phyloP scores from a whole-genome alignment of 305 asterid genomes.

The Ilex paraguariensis region DNA sequence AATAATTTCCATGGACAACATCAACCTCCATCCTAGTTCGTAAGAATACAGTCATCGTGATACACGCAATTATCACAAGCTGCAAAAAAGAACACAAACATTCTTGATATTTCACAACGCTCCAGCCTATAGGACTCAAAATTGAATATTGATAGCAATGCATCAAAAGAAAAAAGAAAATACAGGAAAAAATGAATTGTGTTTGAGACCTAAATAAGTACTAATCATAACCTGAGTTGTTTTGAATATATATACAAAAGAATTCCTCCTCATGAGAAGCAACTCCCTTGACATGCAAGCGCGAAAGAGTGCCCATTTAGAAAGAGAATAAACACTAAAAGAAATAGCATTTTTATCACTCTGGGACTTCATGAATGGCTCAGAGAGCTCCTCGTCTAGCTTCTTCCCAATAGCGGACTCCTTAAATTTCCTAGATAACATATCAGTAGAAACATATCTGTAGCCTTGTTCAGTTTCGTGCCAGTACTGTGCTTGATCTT shows the following conservation, averaged over 20 bases:
- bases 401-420: slow-evolving; percentile 41
- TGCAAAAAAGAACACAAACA: slow-evolving; percentile 24
- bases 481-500: slow-evolving; percentile 87
- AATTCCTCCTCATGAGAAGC: slow-evolving; percentile 72
- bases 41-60: slow-evolving; percentile 65
- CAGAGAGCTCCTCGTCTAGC: slow-evolving; percentile 37
- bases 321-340: slow-evolving; percentile 45
- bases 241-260: slow-evolving; percentile 55
- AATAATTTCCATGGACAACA: slow-evolving; percentile 49
- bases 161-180: too few relatives aligned
- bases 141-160: not conserved
- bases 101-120: not conserved
- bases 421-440: slow-evolving; percentile 39
- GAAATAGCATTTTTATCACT: slow-evolving; percentile 42
- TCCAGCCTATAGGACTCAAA: not conserved
- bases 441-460: slow-evolving; percentile 44
- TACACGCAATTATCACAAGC: slow-evolving; percentile 48
- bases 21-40: slow-evolving; percentile 54
- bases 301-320: slow-evolving; percentile 61
- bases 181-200: not conserved
- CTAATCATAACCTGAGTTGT: slow-evolving; percentile 49
- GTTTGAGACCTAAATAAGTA: not conserved
- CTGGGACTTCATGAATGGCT: slow-evolving; percentile 45
- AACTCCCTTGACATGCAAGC: slow-evolving; percentile 76
- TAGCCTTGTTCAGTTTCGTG: slow-evolving; percentile 29